Evolutionary conservation across 2,329 filamentous ascomycete genomes (phyloP), one percentile per base, ranked within the genome.

Genomic region (Graphiopsis chlorocephala): DNA sequence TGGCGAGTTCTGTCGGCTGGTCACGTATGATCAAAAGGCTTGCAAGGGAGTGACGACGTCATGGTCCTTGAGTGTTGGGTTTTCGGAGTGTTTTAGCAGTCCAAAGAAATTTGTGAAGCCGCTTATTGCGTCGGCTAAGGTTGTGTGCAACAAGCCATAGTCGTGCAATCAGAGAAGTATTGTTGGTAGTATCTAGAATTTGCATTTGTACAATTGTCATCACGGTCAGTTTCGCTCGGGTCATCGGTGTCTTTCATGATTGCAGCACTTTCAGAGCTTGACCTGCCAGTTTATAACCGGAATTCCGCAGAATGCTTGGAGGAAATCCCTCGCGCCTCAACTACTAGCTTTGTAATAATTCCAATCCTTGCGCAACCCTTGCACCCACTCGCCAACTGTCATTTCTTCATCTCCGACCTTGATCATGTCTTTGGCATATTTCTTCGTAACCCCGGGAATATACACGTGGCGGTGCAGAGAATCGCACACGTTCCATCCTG

Each of bases 61-160:
- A 33, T 10, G 23, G 15, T 14, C 15, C 7, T 62, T 62, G 48
- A 28, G 23, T 11, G 48, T 31, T 29, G 60, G 48, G 33, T 45
- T 53, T 45, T 62, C 60, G 48, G 35, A 55, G 60, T 62, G 60
- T 31, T 53, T 62, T 26, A 62, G 38, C 6, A 20, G 28, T 11
- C 20, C 31, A 33, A 45, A 38, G 31, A 53, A 38, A 35, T 62
- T 62, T 53, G 60, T 62, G 29, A 42, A 55, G 48, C 48, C 60
- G 23, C 48, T 62, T 14, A 4, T 62, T 17, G 33, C 23, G 60
- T 55, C 47, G 47, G 60, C 48, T 10, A 45, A 35, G 33, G 26
- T 62, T 47, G 28, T 15, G 11, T 61, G 58, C 3, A 20, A 4
- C 38, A 20, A 20, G 38, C 38, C 38, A 3, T 42, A 42, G 38